Evolutionary conservation across 305 asterid genomes (phyloP).

Genomic region (Fraxinus greggii): DNA sequence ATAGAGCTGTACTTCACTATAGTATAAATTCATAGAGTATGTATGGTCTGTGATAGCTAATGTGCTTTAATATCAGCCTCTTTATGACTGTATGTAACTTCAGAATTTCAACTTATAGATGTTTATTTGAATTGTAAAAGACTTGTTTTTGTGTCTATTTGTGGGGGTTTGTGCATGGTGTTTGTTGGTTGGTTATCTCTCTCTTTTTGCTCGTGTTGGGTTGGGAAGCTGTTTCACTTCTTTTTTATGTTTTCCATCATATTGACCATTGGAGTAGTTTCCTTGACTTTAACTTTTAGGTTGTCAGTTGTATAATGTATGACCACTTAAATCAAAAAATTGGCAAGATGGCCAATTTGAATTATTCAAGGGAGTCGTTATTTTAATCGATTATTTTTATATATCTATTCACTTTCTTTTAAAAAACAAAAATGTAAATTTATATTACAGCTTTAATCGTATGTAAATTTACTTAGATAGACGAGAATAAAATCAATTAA

Average conservation of each 20-base stretch:
- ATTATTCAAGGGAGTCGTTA: no score
- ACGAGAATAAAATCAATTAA: neutral
- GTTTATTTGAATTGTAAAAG: neutral
- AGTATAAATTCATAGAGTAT: slow-evolving; percentile 27
- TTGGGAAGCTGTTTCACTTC: neutral
- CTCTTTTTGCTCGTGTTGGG: neutral
- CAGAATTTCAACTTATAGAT: neutral
- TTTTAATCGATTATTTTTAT: no score
- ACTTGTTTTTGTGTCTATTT: neutral
- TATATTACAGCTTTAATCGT: no score
- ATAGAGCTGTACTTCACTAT: slow-evolving; percentile 31
- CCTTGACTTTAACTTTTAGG: neutral
- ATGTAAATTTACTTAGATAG: neutral
- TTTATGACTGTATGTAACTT: slow-evolving; percentile 17
- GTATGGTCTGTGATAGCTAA: neutral
- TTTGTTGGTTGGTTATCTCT: neutral
- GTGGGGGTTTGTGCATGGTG: neutral
- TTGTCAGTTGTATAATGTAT: no score
- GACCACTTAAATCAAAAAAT: no score
- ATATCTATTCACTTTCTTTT: no score
- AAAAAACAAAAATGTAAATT: no score
- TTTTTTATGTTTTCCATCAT: neutral
- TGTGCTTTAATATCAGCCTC: slow-evolving; percentile 10
- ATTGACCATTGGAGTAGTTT: neutral
- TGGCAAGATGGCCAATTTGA: no score